Evolutionary conservation across 495 filamentous ascomycete genomes (phyloP), one percentile per base, ranked within the genome.

Genomic region (Schizothecium vesticola): DNA sequence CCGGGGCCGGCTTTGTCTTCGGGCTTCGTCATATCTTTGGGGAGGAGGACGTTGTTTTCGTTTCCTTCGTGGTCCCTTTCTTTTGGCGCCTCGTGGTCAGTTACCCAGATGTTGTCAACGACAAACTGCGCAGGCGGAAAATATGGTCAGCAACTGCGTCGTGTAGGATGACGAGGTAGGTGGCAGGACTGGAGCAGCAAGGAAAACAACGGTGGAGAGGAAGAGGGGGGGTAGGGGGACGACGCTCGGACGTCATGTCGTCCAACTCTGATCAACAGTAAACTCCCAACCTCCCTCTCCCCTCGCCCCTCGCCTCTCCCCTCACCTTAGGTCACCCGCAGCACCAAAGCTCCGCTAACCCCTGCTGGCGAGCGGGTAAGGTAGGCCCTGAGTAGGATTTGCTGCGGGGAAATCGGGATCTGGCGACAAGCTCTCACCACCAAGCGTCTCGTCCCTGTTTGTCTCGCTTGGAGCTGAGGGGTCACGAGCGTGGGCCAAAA

Each of bases 31-130:
- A 97, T 90, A 70, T 91, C 85, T 67, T 92, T 86, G 19, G 91
- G 88, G 13, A 86, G 83, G 31, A 99, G 84, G 63, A 97, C 84
- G 87, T 97, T 97, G 83, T 97, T 97, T 65, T 91, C 82, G 84
- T 93, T 95, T 69, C 89, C 87, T 62, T 85, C 79, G 59, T 83
- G 84, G 83, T 97, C 95, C 68, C 83, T 85, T 80, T 96, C 92
- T 78, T 91, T 86, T 28, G 91, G 91, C 24, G 87, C 89, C 62
- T 87, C 85, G 72, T 87, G 88, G 76, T 97, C 91, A 70, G 88
- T 91, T 24, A 85, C 87, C 95, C 95, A 99, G 67, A 81, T 85
- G 57, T 87, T 89, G 86, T 99, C 93, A 59, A 96, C 94, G 71
- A 98, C 91, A 80, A 96, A 98, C 92, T 97, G 70, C 66, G 33